Conservation (phyloP, 129 eudicot species). For the Chrysanthemum seticuspe region DNA sequence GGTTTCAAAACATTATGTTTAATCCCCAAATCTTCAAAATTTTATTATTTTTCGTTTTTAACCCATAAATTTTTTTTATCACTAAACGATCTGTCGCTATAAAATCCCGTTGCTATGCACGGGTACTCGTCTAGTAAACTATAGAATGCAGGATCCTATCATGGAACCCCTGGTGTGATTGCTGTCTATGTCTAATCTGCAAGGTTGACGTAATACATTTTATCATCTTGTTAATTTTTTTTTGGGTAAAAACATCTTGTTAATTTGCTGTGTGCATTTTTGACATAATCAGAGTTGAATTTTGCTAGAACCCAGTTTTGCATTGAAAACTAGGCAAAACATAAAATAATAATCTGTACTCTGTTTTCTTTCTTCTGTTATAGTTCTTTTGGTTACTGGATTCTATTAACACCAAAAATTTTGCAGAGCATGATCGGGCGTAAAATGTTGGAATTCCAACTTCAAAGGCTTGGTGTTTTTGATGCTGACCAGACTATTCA, state of each 20-base stretch:
- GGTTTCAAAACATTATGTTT: no score
- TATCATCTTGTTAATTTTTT: background rate
- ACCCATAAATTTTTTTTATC: no score
- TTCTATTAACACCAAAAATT: conserved; percentile 17
- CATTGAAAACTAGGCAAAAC: background rate
- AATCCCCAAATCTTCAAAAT: no score
- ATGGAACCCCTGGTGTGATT: conserved; percentile 1
- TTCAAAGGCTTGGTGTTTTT: conserved; percentile 87
- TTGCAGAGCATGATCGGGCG: conserved; percentile 95
- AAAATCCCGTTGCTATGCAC: no score
- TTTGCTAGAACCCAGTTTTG: background rate
- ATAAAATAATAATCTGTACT: background rate
- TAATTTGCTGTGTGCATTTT: background rate
- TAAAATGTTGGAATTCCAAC: conserved; percentile 86
- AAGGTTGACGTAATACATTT: conserved; percentile 12
- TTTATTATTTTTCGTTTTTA: no score
- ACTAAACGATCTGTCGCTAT: no score
- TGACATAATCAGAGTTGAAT: background rate
- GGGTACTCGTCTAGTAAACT: no score
- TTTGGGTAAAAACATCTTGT: background rate
- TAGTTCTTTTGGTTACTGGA: background rate
- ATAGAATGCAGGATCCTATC: no score
- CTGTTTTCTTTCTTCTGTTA: background rate
- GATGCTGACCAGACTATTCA: conserved; percentile 72
- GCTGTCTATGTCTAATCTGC: conserved; percentile 1